Percentiles rank a stretch among this genome's conserved stretches.
These are phyloP conservation scores for Fusarium humuli DNA, from an alignment of 2,329 filamentous ascomycete species.

Conservation along the genomic window DNA sequence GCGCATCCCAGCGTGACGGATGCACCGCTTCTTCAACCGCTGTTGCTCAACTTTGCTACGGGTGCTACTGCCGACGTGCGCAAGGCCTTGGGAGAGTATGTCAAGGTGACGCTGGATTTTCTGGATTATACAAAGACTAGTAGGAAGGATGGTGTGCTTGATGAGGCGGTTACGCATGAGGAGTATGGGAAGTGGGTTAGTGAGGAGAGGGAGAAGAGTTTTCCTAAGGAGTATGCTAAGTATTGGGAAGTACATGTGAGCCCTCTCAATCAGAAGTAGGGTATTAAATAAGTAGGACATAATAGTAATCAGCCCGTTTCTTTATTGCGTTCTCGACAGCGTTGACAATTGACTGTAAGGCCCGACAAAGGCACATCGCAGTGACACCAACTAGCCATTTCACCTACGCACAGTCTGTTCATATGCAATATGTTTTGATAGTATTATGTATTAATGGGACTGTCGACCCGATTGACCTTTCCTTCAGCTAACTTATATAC, in stretches of 20 bases:
- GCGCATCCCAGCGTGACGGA: conserved; percentile 75
- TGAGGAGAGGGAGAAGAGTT: conserved; percentile 48
- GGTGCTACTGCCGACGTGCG: conserved; percentile 68
- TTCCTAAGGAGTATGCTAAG: conserved; percentile 50
- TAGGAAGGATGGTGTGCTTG: conserved; percentile 60
- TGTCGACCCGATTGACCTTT: neutral
- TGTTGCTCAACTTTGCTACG: conserved; percentile 70
- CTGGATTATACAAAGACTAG: conserved; percentile 60
- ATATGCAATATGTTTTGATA: neutral
- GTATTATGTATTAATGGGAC: neutral
- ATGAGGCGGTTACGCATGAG: conserved; percentile 60
- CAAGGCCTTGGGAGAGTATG: conserved; percentile 69
- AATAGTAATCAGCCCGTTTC: neutral
- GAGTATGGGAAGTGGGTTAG: conserved; percentile 57
- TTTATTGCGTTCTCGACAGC: accelerated
- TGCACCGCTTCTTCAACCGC: conserved; percentile 72
- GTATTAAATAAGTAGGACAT: neutral
- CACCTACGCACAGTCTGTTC: neutral
- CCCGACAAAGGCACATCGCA: neutral
- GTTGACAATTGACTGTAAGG: neutral
- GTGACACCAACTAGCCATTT: neutral
- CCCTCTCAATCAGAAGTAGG: conserved; percentile 35
- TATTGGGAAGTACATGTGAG: conserved; percentile 60
- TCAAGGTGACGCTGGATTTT: conserved; percentile 69
- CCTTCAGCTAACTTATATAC: conserved; percentile 23